A percentile compares a stretch with the other conserved stretches of the same genome.
Evolutionary conservation across 768 basidiomycete genomes (phyloP).

Genomic region (Trametes cingulata): DNA sequence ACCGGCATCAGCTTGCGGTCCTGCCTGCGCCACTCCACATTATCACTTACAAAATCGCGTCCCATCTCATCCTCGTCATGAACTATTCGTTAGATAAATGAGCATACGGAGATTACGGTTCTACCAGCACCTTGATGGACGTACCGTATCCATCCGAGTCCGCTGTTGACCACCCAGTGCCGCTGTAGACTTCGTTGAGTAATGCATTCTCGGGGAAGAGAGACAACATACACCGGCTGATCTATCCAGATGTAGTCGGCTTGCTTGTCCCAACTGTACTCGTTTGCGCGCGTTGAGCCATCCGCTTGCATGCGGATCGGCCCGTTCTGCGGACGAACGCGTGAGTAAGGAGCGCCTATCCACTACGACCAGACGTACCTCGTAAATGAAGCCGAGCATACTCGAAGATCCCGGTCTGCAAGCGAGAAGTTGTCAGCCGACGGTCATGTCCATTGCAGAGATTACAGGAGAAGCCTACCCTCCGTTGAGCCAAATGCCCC

Average conservation of each 20-base stretch:
- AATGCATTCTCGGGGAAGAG: too few relatives aligned
- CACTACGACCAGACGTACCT: constrained; percentile 36
- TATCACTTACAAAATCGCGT: constrained; percentile 42
- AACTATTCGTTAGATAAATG: constrained; percentile 16
- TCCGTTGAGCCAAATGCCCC: constrained; percentile 42
- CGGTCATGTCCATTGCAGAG: too few relatives aligned
- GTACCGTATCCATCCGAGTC: constrained; percentile 58
- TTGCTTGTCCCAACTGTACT: constrained; percentile 57
- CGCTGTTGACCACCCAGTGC: constrained; percentile 63
- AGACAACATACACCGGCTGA: constrained; percentile 55
- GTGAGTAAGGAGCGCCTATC: neutral
- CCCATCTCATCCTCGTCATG: constrained; percentile 65
- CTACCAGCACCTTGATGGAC: neutral
- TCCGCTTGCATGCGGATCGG: constrained; percentile 59
- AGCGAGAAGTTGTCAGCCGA: neutral
- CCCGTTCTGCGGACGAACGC: constrained; percentile 51
- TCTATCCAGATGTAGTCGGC: constrained; percentile 76
- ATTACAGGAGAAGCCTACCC: constrained; percentile 25
- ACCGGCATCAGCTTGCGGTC: too few relatives aligned
- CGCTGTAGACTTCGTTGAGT: constrained; percentile 36
- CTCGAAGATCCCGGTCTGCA: constrained; percentile 69
- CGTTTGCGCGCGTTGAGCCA: constrained; percentile 49
- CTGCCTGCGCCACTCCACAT: too few relatives aligned
- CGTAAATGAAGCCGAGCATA: constrained; percentile 60
- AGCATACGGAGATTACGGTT: neutral